Percentiles rank a stretch among this genome's conserved stretches.
These are phyloP conservation scores for Aspergillus brasiliensis DNA, from an alignment of 2,329 filamentous ascomycete genomes.

Conservation along the genomic window DNA sequence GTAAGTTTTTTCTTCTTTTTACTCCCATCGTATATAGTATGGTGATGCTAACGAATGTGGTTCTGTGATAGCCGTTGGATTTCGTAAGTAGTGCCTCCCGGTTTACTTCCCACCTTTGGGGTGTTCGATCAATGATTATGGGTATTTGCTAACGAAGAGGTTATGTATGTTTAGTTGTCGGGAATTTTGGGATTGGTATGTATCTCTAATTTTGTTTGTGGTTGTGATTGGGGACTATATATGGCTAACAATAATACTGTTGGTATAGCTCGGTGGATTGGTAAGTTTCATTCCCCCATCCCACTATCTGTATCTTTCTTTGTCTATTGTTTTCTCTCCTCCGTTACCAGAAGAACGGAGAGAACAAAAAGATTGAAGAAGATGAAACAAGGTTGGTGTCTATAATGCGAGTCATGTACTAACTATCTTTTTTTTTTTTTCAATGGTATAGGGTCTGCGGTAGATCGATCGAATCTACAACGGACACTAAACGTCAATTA, in stretches of 20 bases:
- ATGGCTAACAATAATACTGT: not conserved
- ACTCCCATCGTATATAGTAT: not conserved
- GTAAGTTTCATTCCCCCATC: not conserved
- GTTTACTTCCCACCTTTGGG: too few relatives aligned
- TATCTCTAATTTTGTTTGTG: not conserved
- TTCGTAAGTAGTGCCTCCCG: not conserved
- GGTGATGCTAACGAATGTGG: too few relatives aligned
- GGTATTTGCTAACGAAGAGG: not conserved
- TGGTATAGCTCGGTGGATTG: not conserved
- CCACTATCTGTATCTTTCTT: not conserved
- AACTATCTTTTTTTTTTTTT: not conserved
- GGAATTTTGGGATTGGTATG: not conserved
- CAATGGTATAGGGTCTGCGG: too few relatives aligned
- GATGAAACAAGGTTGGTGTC: too few relatives aligned
- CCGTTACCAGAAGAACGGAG: not conserved
- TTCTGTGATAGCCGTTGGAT: not conserved
- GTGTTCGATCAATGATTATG: not conserved
- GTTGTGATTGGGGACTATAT: not conserved
- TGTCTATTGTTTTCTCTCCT: not conserved
- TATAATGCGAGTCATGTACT: not conserved
- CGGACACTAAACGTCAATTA: too few relatives aligned
- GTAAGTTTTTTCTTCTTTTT: not conserved
- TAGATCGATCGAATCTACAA: too few relatives aligned
- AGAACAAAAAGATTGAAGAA: too few relatives aligned
- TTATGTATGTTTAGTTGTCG: not conserved